Evolutionary conservation across 805 yeast species (phyloP), one percentile per base, ranked within the genome.

Genomic region (Yarrowia yakushimensis): DNA sequence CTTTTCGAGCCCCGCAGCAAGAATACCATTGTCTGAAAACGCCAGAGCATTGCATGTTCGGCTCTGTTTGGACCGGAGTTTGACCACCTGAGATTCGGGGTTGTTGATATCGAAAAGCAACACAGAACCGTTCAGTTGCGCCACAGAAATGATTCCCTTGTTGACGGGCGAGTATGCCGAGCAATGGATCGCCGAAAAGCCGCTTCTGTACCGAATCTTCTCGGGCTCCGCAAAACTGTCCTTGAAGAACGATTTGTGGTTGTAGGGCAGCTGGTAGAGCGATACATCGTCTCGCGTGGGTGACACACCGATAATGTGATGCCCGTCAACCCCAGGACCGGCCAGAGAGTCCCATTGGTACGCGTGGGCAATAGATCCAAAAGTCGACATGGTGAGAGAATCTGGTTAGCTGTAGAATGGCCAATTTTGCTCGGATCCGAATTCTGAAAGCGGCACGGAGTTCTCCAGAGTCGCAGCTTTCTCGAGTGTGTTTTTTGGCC

Each of bases 241-340:
- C 9, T 59, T 34, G 33, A 34, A 34, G 12, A 45, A 61, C 18
- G 27, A 31, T 18, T 55, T 48, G 28, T 30, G 66, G 13, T 63
- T 63, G 63, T 64, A 48, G 6, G 28, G 37, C 4, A 68, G 65
- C 31, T 77, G 76, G 65, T 80, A 76, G 11, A 88, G 77, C 0
- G 86, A 76, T 2, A 90, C 85, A 67, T 87, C 93, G 70, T 91
- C 97, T 2, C 96, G 85, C 28, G 88, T 79, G 1, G 96, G 94
- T 66, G 84, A 86, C 7, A 87, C 85, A 0, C 88, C 85, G 12
- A 88, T 73, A 68, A 83, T 86, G 55, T 79, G 80, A 69, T 86
- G 88, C 45, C 78, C 80, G 45, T 73, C 73, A 7, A 80, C 83
- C n/a, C 69, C 61, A 3, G 48, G 28, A 1, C 48, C 48, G 8